Conservation (phyloP, 768 basidiomycete species). For the Neoboletus subvelutipes region DNA sequence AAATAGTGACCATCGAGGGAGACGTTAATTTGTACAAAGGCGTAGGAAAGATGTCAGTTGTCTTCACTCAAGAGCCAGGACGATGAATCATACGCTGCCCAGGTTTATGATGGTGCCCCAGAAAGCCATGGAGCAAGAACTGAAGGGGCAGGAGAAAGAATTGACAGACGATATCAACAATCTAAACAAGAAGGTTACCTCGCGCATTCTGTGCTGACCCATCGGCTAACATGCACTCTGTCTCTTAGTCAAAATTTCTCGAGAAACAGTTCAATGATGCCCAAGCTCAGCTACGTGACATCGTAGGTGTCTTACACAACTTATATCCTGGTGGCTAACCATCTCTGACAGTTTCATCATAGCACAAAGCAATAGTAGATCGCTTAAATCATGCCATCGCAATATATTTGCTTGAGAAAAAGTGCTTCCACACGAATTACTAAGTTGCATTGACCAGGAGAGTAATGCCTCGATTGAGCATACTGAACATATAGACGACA, state of each 20-base stretch:
- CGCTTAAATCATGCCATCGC: conserved; percentile 1
- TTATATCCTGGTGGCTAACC: conserved; percentile 5
- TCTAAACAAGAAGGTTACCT: conserved; percentile 80
- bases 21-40: conserved; percentile 89
- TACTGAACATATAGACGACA: conserved; percentile 1
- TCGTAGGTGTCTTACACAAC: conserved; percentile 46
- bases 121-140: conserved; percentile 70
- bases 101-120: conserved; percentile 93
- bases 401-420: conserved; percentile 8
- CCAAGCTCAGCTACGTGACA: conserved; percentile 81
- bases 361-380: conserved; percentile 25
- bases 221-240: not conserved
- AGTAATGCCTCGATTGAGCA: not conserved
- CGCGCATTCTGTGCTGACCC: not conserved
- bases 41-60: conserved; percentile 85
- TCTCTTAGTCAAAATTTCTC: conserved; percentile 76
- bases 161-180: conserved; percentile 79
- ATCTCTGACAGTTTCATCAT: conserved; percentile 29
- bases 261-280: conserved; percentile 94
- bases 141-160: conserved; percentile 78
- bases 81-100: conserved; percentile 1
- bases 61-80: not conserved
- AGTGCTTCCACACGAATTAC: not conserved
- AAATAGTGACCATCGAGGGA: conserved; percentile 68
- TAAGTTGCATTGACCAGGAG: not conserved